Evolutionary conservation across 306 rosid genomes (phyloP), one percentile per base, ranked within the genome.

Genomic region (Gastrolobium bilobum): DNA sequence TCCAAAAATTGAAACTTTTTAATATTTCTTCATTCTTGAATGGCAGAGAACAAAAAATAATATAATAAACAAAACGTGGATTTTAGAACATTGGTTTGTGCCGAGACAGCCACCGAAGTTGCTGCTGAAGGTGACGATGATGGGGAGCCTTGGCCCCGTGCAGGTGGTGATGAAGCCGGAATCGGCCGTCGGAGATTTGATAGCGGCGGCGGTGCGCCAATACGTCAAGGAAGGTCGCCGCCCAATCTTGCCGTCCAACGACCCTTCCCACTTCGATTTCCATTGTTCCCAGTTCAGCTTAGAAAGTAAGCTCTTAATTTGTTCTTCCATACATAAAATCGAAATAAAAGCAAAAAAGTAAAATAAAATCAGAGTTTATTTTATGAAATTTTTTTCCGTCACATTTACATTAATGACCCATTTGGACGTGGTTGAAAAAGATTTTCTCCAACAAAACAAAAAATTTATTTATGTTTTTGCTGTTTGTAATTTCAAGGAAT

Each of bases 281-380:
- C 98, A 95, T 72, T 95, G 93, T 70, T 92, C 98, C 2, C 99
- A 95, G 83, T 95, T 95, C 79, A 90, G 94, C 84, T 68, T 95
- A 85, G 98, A 95, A 89, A 89, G 99, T 95, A 78, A 85, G 92
- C 14, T 1, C 6, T 7, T 34, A 2, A 1, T 2, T 54, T 39
- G n/a, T 11, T 7, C 15, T 4, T 48, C 5, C 4, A n/a, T n/a
- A n/a, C n/a, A 10, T 48, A 38, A n/a, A n/a, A n/a, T n/a, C n/a
- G n/a, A n/a, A n/a, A n/a, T n/a, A n/a, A n/a, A n/a, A n/a, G 2
- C 0, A 9, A 44, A 31, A 13, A n/a, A 50, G 2, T 0, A 6
- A 48, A 50, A 50, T 14, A 7, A n/a, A 3, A 7, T 13, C 40
- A 4, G 14, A 15, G 50, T 48, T 30, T 65, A 39, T 81, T 53